A percentile compares a stretch with the other conserved stretches of the same genome.
Evolutionary conservation across 192 early-diverging fungal genomes (phyloP).

Genomic region (Rhizoclosmatium globosum): DNA sequence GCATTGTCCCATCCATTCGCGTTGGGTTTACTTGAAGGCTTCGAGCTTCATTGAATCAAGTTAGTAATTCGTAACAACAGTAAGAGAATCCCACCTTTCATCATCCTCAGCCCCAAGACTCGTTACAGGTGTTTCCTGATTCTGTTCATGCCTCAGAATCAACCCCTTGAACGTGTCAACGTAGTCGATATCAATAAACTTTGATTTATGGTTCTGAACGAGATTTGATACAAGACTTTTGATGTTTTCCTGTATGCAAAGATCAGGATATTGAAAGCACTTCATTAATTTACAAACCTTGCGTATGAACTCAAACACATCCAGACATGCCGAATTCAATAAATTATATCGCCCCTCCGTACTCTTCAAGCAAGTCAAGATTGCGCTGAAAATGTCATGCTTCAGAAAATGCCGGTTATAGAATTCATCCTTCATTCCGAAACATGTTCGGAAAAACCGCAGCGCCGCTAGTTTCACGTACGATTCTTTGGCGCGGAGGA

Average conservation of each 20-base stretch:
- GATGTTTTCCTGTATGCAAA: slow-evolving; percentile 51
- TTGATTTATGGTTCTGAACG: slow-evolving; percentile 62
- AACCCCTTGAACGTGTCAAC: slow-evolving; percentile 68
- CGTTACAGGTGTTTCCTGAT: slow-evolving; percentile 58
- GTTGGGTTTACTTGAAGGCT: slow-evolving; percentile 16
- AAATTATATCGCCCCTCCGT: slow-evolving; percentile 81
- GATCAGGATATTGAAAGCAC: neutral
- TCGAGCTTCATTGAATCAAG: slow-evolving; percentile 2
- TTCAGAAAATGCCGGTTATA: slow-evolving; percentile 81
- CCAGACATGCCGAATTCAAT: slow-evolving; percentile 88
- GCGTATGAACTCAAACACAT: slow-evolving; percentile 85
- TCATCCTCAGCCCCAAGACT: slow-evolving; percentile 36
- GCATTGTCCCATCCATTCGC: slow-evolving; percentile 69
- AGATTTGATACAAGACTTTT: slow-evolving; percentile 78
- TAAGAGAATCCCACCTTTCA: slow-evolving; percentile 21
- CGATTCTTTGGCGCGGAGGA: slow-evolving; percentile 73
- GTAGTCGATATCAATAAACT: slow-evolving; percentile 72
- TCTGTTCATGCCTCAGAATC: slow-evolving; percentile 68
- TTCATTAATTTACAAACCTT: slow-evolving; percentile 78
- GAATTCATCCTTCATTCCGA: slow-evolving; percentile 85
- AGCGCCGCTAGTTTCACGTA: slow-evolving; percentile 82
- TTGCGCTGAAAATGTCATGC: slow-evolving; percentile 73
- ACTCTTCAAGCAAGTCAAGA: slow-evolving; percentile 68
- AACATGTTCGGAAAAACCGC: slow-evolving; percentile 78
- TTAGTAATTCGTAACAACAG: neutral